Percentiles rank a stretch among this genome's conserved stretches.
These are phyloP conservation scores for Staphylotrichum longicolle DNA, from an alignment of 495 filamentous ascomycete species.

Conservation along the genomic window DNA sequence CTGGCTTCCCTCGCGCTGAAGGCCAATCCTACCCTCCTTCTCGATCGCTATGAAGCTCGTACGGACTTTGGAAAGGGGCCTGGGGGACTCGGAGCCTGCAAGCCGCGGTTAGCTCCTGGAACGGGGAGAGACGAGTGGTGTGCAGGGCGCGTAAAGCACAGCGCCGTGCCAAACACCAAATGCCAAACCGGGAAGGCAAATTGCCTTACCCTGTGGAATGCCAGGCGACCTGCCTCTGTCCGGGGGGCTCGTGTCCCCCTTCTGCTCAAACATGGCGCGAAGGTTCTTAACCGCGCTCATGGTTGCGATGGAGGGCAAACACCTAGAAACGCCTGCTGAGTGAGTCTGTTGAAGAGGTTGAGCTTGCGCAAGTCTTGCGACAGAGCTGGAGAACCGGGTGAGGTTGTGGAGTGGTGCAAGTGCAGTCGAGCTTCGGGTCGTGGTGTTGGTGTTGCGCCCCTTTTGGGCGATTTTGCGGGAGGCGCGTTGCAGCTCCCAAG, in stretches of 20 bases:
- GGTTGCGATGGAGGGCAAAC: conserved; percentile 25
- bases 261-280: conserved; percentile 84
- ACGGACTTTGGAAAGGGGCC: conserved; percentile 73
- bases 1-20: conserved; percentile 42
- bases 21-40: conserved; percentile 52
- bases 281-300: conserved; percentile 63
- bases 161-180: neutral
- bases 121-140: neutral
- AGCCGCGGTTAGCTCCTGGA: conserved; percentile 17
- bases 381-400: neutral
- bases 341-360: too few relatives aligned
- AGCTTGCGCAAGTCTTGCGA: conserved; percentile 9
- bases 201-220: conserved; percentile 33
- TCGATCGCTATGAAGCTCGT: conserved; percentile 84
- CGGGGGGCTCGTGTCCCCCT: conserved; percentile 60
- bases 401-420: neutral
- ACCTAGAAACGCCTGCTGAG: neutral
- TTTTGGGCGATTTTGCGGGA: conserved; percentile 14
- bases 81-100: conserved; percentile 41
- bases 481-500: conserved; percentile 4
- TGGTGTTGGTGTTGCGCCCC: neutral
- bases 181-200: conserved; percentile 13
- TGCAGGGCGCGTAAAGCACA: conserved; percentile 6
- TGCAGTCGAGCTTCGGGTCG: neutral
- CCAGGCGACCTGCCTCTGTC: conserved; percentile 73